Evolutionary conservation across 495 filamentous ascomycete genomes (phyloP).

Genomic region (Rhizodiscina lignyota): DNA sequence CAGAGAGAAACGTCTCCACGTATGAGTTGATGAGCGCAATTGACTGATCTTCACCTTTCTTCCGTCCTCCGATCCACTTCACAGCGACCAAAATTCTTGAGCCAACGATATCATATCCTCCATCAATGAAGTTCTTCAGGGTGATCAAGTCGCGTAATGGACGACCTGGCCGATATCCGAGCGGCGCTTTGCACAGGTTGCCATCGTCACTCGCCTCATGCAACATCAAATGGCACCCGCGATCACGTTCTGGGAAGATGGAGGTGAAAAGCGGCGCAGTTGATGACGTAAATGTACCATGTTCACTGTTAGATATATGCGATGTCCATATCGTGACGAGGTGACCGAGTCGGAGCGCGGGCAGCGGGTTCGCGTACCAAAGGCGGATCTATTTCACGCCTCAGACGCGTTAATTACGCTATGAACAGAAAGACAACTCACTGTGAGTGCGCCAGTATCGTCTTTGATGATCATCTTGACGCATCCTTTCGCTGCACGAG

Average conservation of each 20-base stretch:
- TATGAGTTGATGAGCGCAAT: too few species aligned
- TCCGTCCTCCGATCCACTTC: conserved; percentile 34
- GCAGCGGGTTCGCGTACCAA: conserved; percentile 19
- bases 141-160: conserved; percentile 34
- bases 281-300: conserved; percentile 13
- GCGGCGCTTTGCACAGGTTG: conserved; percentile 27
- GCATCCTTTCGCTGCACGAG: conserved; percentile 28
- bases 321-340: conserved; percentile 22
- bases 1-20: too few species aligned
- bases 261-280: conserved; percentile 24
- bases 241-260: conserved; percentile 35
- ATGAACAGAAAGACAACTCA: conserved; percentile 13
- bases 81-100: conserved; percentile 38
- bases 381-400: conserved; percentile 13
- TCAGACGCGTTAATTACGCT: neutral
- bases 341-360: conserved; percentile 18
- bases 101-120: conserved; percentile 31
- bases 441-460: conserved; percentile 36
- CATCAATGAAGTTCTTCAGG: conserved; percentile 33
- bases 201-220: conserved; percentile 29
- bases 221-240: conserved; percentile 32
- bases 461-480: conserved; percentile 41
- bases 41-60: conserved; percentile 16
- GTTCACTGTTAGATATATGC: conserved; percentile 19
- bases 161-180: conserved; percentile 21